Evolutionary conservation across 1,284 basidiomycete genomes (phyloP), one percentile per base, ranked within the genome.

Genomic region (Cerrena zonata): DNA sequence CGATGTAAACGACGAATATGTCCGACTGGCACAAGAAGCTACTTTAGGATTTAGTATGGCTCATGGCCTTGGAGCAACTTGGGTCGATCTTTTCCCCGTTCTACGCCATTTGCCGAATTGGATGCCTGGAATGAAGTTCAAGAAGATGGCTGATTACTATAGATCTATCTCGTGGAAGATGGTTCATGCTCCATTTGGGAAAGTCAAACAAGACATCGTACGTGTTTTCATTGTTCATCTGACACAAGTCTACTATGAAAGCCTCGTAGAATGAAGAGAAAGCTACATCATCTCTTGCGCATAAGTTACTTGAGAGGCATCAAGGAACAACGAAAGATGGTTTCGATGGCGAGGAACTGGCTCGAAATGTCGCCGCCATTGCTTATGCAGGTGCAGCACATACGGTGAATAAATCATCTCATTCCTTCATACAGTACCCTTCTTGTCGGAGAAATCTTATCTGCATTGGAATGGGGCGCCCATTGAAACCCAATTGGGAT

Each of bases 101-200:
- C n/a, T n/a, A n/a, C n/a, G n/a, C n/a, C n/a, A n/a, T n/a, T n/a
- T n/a, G n/a, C n/a, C n/a, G n/a, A n/a, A n/a, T n/a, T n/a, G n/a
- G n/a, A n/a, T n/a, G n/a, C n/a, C n/a, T n/a, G n/a, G n/a, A n/a
- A n/a, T n/a, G n/a, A n/a, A n/a, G n/a, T n/a, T n/a, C n/a, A n/a
- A n/a, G n/a, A n/a, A n/a, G n/a, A n/a, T 55, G 4, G 56, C 56
- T 11, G 47, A 42, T 1, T 25, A 19, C 2, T 57, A 54, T 55
- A 45, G 43, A 13, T 38, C 40, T 2, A 40, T 48, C 3, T 48
- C 55, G 2, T 12, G 47, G 1, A 36, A 45, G 0, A 48, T 56
- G 13, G 39, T 51, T 2, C 23, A 54, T n/a, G 41, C 26, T 3
- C 50, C 55, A 0, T 60, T 53, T 37, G 50, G 51, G 1, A 24